Evolutionary conservation across 352 stramenopile genomes (phyloP).

Genomic region (Aphanomyces cochlioides): DNA sequence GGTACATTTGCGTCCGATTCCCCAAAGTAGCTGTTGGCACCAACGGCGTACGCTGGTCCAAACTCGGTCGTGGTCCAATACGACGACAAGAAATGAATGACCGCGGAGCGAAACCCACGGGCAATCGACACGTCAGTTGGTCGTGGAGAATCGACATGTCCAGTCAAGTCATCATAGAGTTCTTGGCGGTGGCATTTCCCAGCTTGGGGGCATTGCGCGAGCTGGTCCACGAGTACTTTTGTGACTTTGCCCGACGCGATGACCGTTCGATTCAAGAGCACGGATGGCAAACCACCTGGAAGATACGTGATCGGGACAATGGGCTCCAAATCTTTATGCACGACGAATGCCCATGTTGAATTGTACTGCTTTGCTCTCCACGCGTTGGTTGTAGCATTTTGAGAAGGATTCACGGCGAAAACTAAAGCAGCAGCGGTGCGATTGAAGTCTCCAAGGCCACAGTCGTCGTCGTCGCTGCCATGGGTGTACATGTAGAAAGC

Average conservation of each 20-base stretch:
- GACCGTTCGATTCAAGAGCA: not conserved
- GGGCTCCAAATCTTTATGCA: not conserved
- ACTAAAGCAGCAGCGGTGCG: not conserved
- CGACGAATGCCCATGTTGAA: not conserved
- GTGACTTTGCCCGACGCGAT: not conserved
- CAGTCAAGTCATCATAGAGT: not conserved
- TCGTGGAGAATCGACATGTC: not conserved
- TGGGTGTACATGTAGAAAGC: not conserved
- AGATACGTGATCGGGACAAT: not conserved
- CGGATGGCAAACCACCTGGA: not conserved
- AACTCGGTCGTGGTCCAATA: not conserved
- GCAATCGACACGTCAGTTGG: not conserved
- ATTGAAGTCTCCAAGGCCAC: not conserved
- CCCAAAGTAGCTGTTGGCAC: not conserved
- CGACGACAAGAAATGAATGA: conserved; percentile 1
- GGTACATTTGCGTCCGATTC: not conserved
- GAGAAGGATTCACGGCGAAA: not conserved
- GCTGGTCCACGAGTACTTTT: not conserved
- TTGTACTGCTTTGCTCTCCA: not conserved
- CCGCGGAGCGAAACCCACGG: not conserved
- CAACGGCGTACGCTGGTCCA: not conserved
- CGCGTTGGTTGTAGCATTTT: not conserved
- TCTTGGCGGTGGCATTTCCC: not conserved
- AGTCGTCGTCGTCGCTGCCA: not conserved
- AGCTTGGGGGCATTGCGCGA: not conserved